Evolutionary conservation across 2,329 filamentous ascomycete genomes (phyloP), one percentile per base, ranked within the genome.

Genomic region (Cadophora sp.): DNA sequence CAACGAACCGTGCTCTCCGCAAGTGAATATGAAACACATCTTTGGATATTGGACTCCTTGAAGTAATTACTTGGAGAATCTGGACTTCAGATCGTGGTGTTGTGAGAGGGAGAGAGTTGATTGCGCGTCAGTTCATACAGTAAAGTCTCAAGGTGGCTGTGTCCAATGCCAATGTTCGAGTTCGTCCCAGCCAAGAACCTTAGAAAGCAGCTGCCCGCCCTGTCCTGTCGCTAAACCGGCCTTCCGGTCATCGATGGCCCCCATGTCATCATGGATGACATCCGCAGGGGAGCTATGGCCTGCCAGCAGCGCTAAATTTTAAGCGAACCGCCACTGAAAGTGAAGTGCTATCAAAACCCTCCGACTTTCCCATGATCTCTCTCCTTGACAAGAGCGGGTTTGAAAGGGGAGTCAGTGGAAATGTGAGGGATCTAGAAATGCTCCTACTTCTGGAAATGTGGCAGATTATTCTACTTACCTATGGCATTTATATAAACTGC

Each of bases 11-110:
- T 76, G 74, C 61, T 78, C 76, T 66, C 77, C 76, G 51, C 77
- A 77, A 20, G 75, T 76, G 59, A 77, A 76, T 24, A 77, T 71
- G 58, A 76, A 72, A 66, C 74, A 76, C 75, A 76, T 75, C 24
- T 62, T 62, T 71, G 64, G 45, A 45, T 59, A 20, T 48, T 36
- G 27, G 1, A 47, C 58, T 30, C 30, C 24, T 16, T 33, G 50
- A 36, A 24, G 56, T 16, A 30, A 14, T 65, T n/a, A n/a, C 30
- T 43, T 24, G 24, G 62, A 62, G 24, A 41, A 41, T 59, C 24
- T 41, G 41, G 56, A 68, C 41, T 64, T 55, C 7, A 45, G 36
- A 22, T 47, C 24, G 33, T 27, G n/a, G 55, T 48, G 22, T 50
- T 13, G 48, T 30, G 16, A 27, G 18, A 51, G 24, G 41, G 39